phyloP scores from a whole-genome alignment of 2,329 filamentous ascomycete genomes.

The Clonostachys rosea region DNA sequence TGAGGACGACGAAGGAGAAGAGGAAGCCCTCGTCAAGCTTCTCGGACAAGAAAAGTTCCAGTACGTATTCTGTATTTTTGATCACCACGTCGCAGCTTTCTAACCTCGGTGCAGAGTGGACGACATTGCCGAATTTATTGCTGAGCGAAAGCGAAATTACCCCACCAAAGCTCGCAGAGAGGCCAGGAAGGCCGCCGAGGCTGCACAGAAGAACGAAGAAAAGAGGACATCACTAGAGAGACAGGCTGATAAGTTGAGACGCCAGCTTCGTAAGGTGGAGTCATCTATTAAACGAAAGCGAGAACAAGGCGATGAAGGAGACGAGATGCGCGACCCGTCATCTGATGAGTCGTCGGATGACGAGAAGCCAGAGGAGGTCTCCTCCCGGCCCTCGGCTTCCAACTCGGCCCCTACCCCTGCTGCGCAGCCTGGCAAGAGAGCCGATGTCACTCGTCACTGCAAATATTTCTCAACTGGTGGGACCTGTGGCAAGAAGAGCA shows the following conservation, averaged over 20 bases:
- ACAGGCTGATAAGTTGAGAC: constrained; percentile 58
- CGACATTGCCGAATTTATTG: constrained; percentile 76
- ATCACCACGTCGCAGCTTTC: neutral
- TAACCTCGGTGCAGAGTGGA: constrained; percentile 38
- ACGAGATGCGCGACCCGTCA: constrained; percentile 55
- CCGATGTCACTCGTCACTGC: constrained; percentile 61
- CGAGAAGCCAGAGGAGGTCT: constrained; percentile 53
- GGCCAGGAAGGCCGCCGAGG: constrained; percentile 51
- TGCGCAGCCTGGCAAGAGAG: constrained; percentile 24
- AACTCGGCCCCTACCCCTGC: neutral
- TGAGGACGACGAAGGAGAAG: constrained; percentile 66
- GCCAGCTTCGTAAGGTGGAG: constrained; percentile 66
- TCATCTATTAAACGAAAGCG: constrained; percentile 65
- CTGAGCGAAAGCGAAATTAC: constrained; percentile 73
- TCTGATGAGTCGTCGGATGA: constrained; percentile 51
- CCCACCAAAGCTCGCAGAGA: constrained; percentile 71
- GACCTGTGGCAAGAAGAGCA: constrained; percentile 68
- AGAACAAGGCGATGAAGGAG: constrained; percentile 62
- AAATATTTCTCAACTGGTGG: constrained; percentile 68
- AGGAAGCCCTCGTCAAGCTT: constrained; percentile 57
- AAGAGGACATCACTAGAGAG: constrained; percentile 57
- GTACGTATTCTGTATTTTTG: constrained; percentile 1
- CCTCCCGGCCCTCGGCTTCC: constrained; percentile 35
- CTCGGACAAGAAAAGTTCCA: constrained; percentile 41
- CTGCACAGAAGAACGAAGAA: constrained; percentile 44